Evolutionary conservation across 108 stramenopile species (phyloP), one percentile per base, ranked within the genome.

Genomic region (Bacterosira constricta): DNA sequence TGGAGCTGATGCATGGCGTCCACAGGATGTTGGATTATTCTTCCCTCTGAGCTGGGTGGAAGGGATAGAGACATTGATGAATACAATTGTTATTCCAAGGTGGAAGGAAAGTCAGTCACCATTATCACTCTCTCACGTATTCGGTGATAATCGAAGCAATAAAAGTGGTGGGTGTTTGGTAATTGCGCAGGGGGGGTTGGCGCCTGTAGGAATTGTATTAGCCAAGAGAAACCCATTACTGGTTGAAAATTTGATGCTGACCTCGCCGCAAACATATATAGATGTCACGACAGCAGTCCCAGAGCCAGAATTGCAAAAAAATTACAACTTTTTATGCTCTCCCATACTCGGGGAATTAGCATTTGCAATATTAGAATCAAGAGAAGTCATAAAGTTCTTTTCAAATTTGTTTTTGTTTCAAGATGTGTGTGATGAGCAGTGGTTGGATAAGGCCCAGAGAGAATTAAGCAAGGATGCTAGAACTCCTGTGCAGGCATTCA

Each of bases 11-110:
- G 63, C 78, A 25, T 85, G 85, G 85, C 73, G 82, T 74, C 83
- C 82, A 23, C 39, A 75, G 7, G 1, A 42, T 36, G 32, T 59
- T 15, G 83, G 83, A 13, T 41, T 89, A 34, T 82, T 62, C 17
- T 70, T 90, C 47, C 89, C 90, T 17, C 53, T 87, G 23, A 61
- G 79, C 10, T 90, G 90, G 90, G 82, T 81, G 10, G 53, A 83
- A 57, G 85, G 81, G 2, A 66, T 80, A 30, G 87, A 90, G 49
- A 57, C 84, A 25, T 60, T 88, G 18, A 66, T 87, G 47, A 23
- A 81, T 6, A 39, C 30, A 10, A 53, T 64, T 32, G 54, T 57
- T 36, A 36, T 54, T 34, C 51, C 64, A 36, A 53, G 55, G 4
- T 46, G 51, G n/a, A 60, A 23, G 20, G 25, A 36, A 21, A 63